Evolutionary conservation across 768 basidiomycete species (phyloP), one percentile per base, ranked within the genome.

Genomic region (Boletus bicolor): DNA sequence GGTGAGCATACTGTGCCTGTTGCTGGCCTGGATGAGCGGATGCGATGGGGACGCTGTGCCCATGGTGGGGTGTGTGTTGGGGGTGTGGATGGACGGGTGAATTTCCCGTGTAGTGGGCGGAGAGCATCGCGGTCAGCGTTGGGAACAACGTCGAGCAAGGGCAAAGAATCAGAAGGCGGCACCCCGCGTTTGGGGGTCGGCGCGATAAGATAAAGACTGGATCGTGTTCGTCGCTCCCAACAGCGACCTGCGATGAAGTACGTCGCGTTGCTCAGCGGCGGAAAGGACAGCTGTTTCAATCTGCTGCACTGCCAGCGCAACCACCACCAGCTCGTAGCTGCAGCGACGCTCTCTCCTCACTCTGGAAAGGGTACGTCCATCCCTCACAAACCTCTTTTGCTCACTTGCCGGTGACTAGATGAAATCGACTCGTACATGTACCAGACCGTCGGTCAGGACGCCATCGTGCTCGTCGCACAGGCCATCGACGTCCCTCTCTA

Each of bases 351-450:
- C 42, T 80, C 90, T 11, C 97, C 97, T 21, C 83, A 79, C 59
- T 74, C 79, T 55, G 95, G 93, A 64, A 89, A 87, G 84, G 95
- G 96, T 94, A 19, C 39, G 53, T 57, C 28, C 61, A 26, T 26
- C 51, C 39, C 42, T 32, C 56, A 24, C 55, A 26, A 24, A 15
- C 44, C 46, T 4, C 14, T 21, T 9, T 35, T 2, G 42, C 55
- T 55, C 53, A 60, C 60, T 35, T 30, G 54, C 51, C 49, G 24
- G 38, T 32, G n/a, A 11, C 35, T 71, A 97, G 97, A 98, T 78
- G 97, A 99, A 77, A 83, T 98, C 65, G 95, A 99, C 72, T 98
- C 95, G 24, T 98, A 93, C 75, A 79, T 99, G 71, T 99, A 98
- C 72, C 97, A 99, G 71, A 98, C 96, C n/a, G 95, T 99, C 28